Base-by-base conservation (phyloP, 768 basidiomycete species). In the Melanogaster broomeanus region DNA sequence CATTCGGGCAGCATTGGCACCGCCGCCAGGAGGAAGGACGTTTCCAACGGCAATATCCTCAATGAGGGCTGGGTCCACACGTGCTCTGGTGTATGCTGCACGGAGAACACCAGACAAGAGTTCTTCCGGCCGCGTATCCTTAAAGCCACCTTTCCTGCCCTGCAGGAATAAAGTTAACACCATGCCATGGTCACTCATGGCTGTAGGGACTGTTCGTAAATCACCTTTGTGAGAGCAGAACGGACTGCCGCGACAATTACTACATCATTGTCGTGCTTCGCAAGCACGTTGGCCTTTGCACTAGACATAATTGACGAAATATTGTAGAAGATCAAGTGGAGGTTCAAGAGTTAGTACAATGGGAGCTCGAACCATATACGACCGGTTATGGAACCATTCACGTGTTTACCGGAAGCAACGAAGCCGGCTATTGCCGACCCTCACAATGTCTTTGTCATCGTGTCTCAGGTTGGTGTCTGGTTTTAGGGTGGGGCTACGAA, bases 171-270 rank as follows among this genome's bases (percentile, higher is more conserved):
- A 39, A 42, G 40, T 45, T 45, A 59, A 44, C 25, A 27, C 16
- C 25, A 30, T n/a, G 21, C 16, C 25, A 30, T n/a, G 21, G 16
- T 27, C 12, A 19, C 28, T 21, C 42, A 21, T 40, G 33, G 45
- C 7, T 35, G 28, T 30, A 50, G 34, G 25, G 38, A 42, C 18
- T 37, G 27, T 16, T 24, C 11, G 24, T 7, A 12, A 39, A 9
- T 48, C 30, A 90, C 93, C 80, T 94, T 96, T 27, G 95, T 97
- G 53, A 96, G 79, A 22, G 97, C 91, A 40, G 94, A 93, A 56
- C 97, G 85, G 42, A 92, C 81, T 19, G 95, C 94, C 11, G 84
- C 74, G 62, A 93, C 84, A 66, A 98, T 89, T 57, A 98, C 96
- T 13, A 98, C 87, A 70, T 96, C 93, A 67, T 90, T 79, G 55